A percentile compares a stretch with the other conserved stretches of the same genome.
These are phyloP conservation scores for Fonsecaea nubica DNA, from an alignment of 2,329 filamentous ascomycete genomes.

Conservation along the genomic window DNA sequence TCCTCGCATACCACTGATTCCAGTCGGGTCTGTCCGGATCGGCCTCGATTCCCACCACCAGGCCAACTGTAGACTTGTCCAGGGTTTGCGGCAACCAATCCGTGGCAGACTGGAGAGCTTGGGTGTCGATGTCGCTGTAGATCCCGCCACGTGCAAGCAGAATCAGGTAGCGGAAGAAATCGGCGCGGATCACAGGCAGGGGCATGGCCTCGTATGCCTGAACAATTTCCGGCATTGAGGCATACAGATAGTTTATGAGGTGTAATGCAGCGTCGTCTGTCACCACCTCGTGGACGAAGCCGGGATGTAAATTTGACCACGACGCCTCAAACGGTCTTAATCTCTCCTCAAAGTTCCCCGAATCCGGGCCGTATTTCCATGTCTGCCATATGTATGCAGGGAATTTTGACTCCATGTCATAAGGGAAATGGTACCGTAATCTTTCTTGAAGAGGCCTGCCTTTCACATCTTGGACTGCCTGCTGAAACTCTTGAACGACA, in stretches of 20 bases:
- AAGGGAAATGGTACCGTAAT: slow-evolving; percentile 91
- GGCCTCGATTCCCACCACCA: slow-evolving; percentile 94
- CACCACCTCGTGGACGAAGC: slow-evolving; percentile 95
- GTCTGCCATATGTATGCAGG: slow-evolving; percentile 99
- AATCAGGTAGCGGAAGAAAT: slow-evolving; percentile 78
- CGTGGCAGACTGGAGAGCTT: slow-evolving; percentile 78
- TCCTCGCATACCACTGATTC: slow-evolving; percentile 92
- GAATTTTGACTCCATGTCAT: slow-evolving; percentile 86
- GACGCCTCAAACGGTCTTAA: slow-evolving; percentile 86
- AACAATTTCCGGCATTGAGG: slow-evolving; percentile 77
- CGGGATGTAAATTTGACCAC: slow-evolving; percentile 86
- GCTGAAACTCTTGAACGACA: slow-evolving; percentile 57
- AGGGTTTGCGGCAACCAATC: slow-evolving; percentile 86
- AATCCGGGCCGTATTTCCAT: slow-evolving; percentile 86
- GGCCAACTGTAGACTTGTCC: slow-evolving; percentile 76
- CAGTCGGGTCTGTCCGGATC: slow-evolving; percentile 93
- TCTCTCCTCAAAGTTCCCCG: slow-evolving; percentile 72
- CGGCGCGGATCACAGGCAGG: slow-evolving; percentile 76
- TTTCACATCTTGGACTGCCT: slow-evolving; percentile 72
- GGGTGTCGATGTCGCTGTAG: slow-evolving; percentile 93
- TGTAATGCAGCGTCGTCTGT: slow-evolving; percentile 86
- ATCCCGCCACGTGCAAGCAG: slow-evolving; percentile 79
- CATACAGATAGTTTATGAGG: slow-evolving; percentile 84
- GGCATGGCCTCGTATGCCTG: slow-evolving; percentile 78
- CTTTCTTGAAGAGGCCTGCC: slow-evolving; percentile 77